Evolutionary conservation across 2,329 filamentous ascomycete species (phyloP).

Genomic region (Pseudogymnoascus sp.): DNA sequence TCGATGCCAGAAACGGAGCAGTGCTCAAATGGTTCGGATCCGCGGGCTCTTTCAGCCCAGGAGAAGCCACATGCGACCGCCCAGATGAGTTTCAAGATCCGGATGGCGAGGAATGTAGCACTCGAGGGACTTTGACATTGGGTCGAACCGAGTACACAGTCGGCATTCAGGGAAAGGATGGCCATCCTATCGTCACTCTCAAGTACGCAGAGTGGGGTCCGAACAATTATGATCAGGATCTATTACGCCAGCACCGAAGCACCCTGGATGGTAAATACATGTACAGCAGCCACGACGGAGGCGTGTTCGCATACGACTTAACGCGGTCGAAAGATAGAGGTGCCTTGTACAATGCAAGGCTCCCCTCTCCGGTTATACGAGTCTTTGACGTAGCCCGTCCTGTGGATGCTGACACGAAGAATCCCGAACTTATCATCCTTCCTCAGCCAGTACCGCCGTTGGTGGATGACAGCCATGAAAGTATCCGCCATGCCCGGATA

Average conservation of each 20-base stretch:
- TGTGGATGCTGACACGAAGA: slow-evolving; percentile 52
- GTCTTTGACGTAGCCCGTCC: slow-evolving; percentile 84
- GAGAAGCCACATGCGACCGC: slow-evolving; percentile 40
- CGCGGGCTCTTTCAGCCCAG: slow-evolving; percentile 44
- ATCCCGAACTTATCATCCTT: slow-evolving; percentile 72
- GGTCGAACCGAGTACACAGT: slow-evolving; percentile 87
- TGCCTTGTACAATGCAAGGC: slow-evolving; percentile 55
- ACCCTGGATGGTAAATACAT: slow-evolving; percentile 86
- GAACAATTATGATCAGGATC: slow-evolving; percentile 82
- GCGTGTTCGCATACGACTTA: slow-evolving; percentile 71
- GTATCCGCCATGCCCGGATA: slow-evolving; percentile 54
- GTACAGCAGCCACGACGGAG: slow-evolving; percentile 76
- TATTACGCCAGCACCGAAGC: slow-evolving; percentile 69
- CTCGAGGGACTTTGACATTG: slow-evolving; percentile 70
- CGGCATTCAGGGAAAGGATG: slow-evolving; percentile 68
- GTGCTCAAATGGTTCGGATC: slow-evolving; percentile 80
- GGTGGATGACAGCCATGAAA: slow-evolving; percentile 37
- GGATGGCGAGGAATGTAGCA: slow-evolving; percentile 66
- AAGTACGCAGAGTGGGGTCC: slow-evolving; percentile 92
- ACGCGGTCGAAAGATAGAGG: slow-evolving; percentile 35
- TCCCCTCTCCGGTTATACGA: slow-evolving; percentile 70
- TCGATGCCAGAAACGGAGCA: slow-evolving; percentile 77
- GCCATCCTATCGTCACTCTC: slow-evolving; percentile 74
- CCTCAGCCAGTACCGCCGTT: slow-evolving; percentile 68
- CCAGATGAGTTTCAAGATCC: slow-evolving; percentile 50